Evolutionary conservation across 371 early-diverging fungal genomes (phyloP), one percentile per base, ranked within the genome.

Genomic region (Thermomucor indicae-seudaticae): DNA sequence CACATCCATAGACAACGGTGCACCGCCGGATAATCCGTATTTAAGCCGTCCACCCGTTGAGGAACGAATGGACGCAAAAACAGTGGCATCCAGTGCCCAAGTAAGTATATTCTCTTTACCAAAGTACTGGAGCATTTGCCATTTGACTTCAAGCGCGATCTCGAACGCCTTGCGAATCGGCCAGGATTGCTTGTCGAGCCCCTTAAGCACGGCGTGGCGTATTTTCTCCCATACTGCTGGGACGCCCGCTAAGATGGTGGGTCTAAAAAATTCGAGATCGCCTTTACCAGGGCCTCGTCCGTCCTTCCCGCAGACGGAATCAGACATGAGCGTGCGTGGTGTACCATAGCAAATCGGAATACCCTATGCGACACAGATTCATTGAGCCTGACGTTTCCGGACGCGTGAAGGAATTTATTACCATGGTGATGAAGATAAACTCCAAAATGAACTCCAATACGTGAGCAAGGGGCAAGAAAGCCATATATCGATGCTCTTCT

Each of bases 401-500:
- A 41, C 20, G 20, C 25, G 16, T 7, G 30, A 28, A 50, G 0
- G 38, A 19, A 16, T 10, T n/a, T 25, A 39, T 17, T 51, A 57
- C 57, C 14, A 63, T 27, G 3, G 60, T 53, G 11, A 91, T 62
- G 51, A 76, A 53, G 40, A 84, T 69, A 22, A 73, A 66, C 49
- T 90, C 86, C 17, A 89, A 73, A 16, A 86, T 60, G 54, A 90
- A 83, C 49, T 93, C 92, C 30, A 90, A 73, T 3, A 88, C 87
- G 67, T 98, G 98, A 5, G 96, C 94, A 4, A 93, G 65, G 10
- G 97, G 98, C 34, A 98, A 70, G 60, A 90, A 96, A 0, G 91
- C 91, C 34, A 96, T 78, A 51, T 93, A 76, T 4, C 66, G 49
- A 39, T 85, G 85, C 6, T 72, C 45, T 0, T 58, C 72, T 19